These are phyloP conservation scores for Balakata baccata DNA, from an alignment of 345 rosid genomes.

Conservation along the genomic window DNA sequence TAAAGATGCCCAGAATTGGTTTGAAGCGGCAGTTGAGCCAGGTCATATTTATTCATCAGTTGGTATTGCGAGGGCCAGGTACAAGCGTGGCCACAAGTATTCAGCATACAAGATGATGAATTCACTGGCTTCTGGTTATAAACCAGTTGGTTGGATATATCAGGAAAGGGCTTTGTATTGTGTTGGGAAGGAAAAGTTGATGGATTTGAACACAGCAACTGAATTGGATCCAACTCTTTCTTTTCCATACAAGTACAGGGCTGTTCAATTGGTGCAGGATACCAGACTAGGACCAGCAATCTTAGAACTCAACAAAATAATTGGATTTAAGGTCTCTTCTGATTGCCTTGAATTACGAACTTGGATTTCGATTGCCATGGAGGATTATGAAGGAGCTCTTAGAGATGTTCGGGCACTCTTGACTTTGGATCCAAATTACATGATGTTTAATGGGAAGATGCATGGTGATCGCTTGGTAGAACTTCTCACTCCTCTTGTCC, in stretches of 20 bases:
- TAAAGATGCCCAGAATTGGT: constrained; percentile 84
- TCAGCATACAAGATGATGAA: constrained; percentile 78
- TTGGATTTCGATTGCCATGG: constrained; percentile 71
- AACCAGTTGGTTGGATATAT: constrained; percentile 84
- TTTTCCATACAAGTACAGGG: constrained; percentile 81
- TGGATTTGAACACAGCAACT: constrained; percentile 67
- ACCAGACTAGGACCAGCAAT: constrained; percentile 64
- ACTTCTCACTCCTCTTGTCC: constrained; percentile 65
- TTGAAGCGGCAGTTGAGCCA: constrained; percentile 58
- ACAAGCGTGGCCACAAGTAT: constrained; percentile 81
- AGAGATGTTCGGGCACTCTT: constrained; percentile 77
- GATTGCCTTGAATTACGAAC: constrained; percentile 89
- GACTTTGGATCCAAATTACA: constrained; percentile 75
- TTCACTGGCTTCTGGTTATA: constrained; percentile 54
- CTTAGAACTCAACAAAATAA: constrained; percentile 69
- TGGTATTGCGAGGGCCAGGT: constrained; percentile 88
- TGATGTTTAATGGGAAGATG: constrained; percentile 69
- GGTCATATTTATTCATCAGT: constrained; percentile 71
- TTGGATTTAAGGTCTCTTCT: constrained; percentile 71
- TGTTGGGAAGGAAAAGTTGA: constrained; percentile 62
- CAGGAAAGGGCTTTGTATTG: constrained; percentile 88
- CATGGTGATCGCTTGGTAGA: constrained; percentile 71
- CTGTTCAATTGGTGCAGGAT: constrained; percentile 68
- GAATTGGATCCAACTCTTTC: constrained; percentile 82
- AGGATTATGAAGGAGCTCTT: constrained; percentile 78